Conservation (phyloP, 208 protist species). For the Leishmania braziliensis region DNA sequence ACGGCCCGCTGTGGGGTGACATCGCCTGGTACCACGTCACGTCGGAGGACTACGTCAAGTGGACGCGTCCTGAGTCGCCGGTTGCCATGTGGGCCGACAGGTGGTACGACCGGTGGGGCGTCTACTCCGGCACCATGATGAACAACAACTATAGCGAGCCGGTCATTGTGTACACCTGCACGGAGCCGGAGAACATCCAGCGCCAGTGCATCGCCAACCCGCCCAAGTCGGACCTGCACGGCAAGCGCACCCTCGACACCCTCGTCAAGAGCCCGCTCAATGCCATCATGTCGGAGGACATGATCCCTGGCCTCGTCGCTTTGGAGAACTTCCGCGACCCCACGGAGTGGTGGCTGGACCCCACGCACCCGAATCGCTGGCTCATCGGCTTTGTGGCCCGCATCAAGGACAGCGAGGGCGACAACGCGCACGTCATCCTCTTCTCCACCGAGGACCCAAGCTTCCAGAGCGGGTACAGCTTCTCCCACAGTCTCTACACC, state of each 20-base stretch:
- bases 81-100: slow-evolving; percentile 26
- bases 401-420: slow-evolving; percentile 30
- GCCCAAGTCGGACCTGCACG: not conserved
- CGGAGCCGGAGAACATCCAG: slow-evolving; percentile 19
- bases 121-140: slow-evolving; percentile 34
- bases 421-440: slow-evolving; percentile 45
- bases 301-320: slow-evolving; percentile 10
- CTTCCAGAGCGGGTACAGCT: slow-evolving; percentile 42
- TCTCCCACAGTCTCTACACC: slow-evolving; percentile 42
- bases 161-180: slow-evolving; percentile 41
- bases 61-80: slow-evolving; percentile 16
- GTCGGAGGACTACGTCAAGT: slow-evolving; percentile 40
- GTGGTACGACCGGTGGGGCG: slow-evolving; percentile 38
- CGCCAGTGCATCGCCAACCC: slow-evolving; percentile 37
- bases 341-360: slow-evolving; percentile 43
- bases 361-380: slow-evolving; percentile 23
- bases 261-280: slow-evolving; percentile 37
- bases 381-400: slow-evolving; percentile 44
- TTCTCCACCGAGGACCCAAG: slow-evolving; percentile 48
- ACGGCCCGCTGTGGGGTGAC: slow-evolving; percentile 22
- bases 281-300: slow-evolving; percentile 10
- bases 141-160: slow-evolving; percentile 22
- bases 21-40: slow-evolving; percentile 49
- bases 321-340: slow-evolving; percentile 36
- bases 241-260: slow-evolving; percentile 2